Conservation (phyloP, 805 yeast species). For the Metschnikowia reukaufii region DNA sequence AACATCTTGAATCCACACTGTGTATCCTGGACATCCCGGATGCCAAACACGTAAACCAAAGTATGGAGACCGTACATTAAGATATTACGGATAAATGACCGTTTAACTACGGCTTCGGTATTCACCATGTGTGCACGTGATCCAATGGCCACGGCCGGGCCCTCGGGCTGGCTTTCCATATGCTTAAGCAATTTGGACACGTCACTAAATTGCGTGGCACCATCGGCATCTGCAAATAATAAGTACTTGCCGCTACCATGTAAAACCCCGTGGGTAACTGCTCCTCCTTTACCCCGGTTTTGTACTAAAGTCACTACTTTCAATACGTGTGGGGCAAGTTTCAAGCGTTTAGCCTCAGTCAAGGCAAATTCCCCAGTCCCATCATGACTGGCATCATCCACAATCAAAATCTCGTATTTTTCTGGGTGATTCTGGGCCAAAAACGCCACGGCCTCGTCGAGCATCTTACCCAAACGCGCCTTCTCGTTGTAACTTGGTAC, state of each 20-base stretch:
- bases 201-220: slow-evolving; percentile 84
- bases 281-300: slow-evolving; percentile 92
- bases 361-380: slow-evolving; percentile 74
- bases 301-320: slow-evolving; percentile 66
- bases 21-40: slow-evolving; percentile 82
- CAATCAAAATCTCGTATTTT: slow-evolving; percentile 74
- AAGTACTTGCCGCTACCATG: slow-evolving; percentile 69
- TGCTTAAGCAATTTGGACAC: slow-evolving; percentile 49
- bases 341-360: slow-evolving; percentile 50
- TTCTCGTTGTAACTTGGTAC: slow-evolving; percentile 95
- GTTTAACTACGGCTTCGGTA: slow-evolving; percentile 94
- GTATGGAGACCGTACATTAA: slow-evolving; percentile 91
- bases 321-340: slow-evolving; percentile 56
- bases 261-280: slow-evolving; percentile 89
- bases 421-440: slow-evolving; percentile 38
- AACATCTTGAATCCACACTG: slow-evolving; percentile 97
- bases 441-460: slow-evolving; percentile 63
- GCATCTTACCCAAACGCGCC: slow-evolving; percentile 64
- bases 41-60: slow-evolving; percentile 84
- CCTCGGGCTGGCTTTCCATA: slow-evolving; percentile 30
- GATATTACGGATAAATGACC: slow-evolving; percentile 83
- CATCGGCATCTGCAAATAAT: slow-evolving; percentile 96
- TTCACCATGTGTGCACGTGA: slow-evolving; percentile 96
- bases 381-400: slow-evolving; percentile 91
- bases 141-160: slow-evolving; percentile 76